These are phyloP conservation scores for Solanum etuberosum DNA, from an alignment of 257 asterid species.

Conservation along the genomic window DNA sequence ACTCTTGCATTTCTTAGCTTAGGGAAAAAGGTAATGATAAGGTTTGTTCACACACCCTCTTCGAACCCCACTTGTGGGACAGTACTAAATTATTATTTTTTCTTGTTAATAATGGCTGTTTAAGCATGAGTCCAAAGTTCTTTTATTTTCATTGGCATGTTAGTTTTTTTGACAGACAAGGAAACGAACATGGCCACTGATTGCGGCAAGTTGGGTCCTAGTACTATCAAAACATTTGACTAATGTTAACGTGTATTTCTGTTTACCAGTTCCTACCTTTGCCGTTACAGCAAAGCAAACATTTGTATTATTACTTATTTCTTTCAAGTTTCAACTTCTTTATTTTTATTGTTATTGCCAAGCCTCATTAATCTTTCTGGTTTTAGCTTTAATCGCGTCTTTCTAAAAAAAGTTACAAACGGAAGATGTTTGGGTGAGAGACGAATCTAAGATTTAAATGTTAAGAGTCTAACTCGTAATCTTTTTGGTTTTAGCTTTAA, in stretches of 20 bases:
- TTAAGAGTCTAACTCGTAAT: background rate
- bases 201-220: slow-evolving; percentile 4
- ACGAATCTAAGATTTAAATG: background rate
- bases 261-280: background rate
- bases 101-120: background rate
- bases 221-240: background rate
- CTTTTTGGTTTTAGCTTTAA: background rate
- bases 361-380: background rate
- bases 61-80: background rate
- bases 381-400: background rate
- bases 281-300: background rate
- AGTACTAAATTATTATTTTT: no score
- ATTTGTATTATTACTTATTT: background rate
- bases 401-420: background rate
- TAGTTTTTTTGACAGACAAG: background rate
- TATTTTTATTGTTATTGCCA: background rate
- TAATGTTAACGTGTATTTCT: background rate
- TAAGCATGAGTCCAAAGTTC: background rate
- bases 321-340: background rate
- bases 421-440: background rate
- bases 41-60: background rate
- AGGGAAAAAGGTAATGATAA: background rate
- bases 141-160: background rate
- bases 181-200: background rate
- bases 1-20: background rate